Percentiles rank a stretch among this genome's conserved stretches.
phyloP scores from a whole-genome alignment of 192 early-diverging fungal species.

The Piromyces sp. region DNA sequence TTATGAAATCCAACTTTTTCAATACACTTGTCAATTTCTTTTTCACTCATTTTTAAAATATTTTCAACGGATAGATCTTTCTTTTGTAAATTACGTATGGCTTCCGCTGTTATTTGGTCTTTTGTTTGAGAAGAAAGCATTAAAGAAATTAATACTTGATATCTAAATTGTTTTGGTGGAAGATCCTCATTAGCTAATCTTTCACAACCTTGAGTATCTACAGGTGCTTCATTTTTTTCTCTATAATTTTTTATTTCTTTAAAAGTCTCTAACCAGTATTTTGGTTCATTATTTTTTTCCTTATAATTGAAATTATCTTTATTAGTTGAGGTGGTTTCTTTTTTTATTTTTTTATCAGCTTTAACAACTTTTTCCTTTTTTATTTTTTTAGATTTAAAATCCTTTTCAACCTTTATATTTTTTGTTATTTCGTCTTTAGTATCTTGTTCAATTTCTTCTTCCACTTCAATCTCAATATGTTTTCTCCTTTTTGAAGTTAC shows the following conservation, averaged over 20 bases:
- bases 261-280: constrained; percentile 45
- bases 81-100: constrained; percentile 45
- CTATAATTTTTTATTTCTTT: constrained; percentile 52
- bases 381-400: background rate
- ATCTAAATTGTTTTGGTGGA: constrained; percentile 30
- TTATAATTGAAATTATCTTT: background rate
- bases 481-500: background rate
- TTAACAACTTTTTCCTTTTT: background rate
- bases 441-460: background rate
- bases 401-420: background rate
- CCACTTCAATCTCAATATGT: background rate
- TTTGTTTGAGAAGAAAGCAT: constrained; percentile 89
- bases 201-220: constrained; percentile 81
- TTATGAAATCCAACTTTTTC: constrained; percentile 77
- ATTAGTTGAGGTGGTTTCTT: background rate
- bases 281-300: constrained; percentile 6
- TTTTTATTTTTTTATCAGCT: background rate
- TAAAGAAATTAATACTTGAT: constrained; percentile 67
- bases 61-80: constrained; percentile 49
- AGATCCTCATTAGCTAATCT: constrained; percentile 29
- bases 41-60: constrained; percentile 37
- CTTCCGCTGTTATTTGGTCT: constrained; percentile 68
- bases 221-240: constrained; percentile 43
- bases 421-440: background rate
- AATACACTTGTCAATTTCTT: constrained; percentile 53